These are phyloP conservation scores for Amanita polypyramis DNA, from an alignment of 768 basidiomycete species.

Conservation along the genomic window DNA sequence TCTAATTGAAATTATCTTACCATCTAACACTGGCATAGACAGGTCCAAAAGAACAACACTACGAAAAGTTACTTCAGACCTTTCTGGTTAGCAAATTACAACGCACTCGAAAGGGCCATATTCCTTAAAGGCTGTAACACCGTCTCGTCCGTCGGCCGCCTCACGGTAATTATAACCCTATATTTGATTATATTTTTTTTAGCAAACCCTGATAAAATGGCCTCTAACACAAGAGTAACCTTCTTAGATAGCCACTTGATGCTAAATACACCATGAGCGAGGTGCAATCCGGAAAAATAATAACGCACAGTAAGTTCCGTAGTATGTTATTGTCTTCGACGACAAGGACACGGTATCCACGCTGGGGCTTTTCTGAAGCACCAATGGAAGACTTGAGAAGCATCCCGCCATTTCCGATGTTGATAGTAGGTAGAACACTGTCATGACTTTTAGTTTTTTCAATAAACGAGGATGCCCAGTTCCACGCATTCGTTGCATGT, in stretches of 20 bases:
- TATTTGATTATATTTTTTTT: constrained; percentile 2
- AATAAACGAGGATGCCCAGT: constrained; percentile 20
- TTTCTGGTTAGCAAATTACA: background rate
- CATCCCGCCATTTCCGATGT: constrained; percentile 51
- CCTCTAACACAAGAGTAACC: constrained; percentile 15
- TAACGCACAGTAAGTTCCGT: constrained; percentile 68
- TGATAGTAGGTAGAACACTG: constrained; percentile 32
- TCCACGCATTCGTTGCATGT: constrained; percentile 20
- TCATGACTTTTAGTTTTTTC: constrained; percentile 19
- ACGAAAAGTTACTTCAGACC: constrained; percentile 4
- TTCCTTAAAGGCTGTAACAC: constrained; percentile 61
- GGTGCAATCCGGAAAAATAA: background rate
- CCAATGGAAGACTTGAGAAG: constrained; percentile 60
- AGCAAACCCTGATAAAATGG: constrained; percentile 10
- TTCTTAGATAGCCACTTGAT: constrained; percentile 64
- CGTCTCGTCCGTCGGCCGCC: constrained; percentile 78
- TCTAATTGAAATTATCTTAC: constrained; percentile 24
- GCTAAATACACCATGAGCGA: constrained; percentile 15
- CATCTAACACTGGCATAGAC: constrained; percentile 92
- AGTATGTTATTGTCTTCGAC: constrained; percentile 90
- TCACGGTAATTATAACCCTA: constrained; percentile 68
- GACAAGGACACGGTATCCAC: constrained; percentile 57
- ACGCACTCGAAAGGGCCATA: constrained; percentile 83
- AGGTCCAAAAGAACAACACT: constrained; percentile 84
- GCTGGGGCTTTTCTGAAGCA: constrained; percentile 31